Conservation (phyloP, 2,329 filamentous ascomycete species). For the Clonostachys chloroleuca region DNA sequence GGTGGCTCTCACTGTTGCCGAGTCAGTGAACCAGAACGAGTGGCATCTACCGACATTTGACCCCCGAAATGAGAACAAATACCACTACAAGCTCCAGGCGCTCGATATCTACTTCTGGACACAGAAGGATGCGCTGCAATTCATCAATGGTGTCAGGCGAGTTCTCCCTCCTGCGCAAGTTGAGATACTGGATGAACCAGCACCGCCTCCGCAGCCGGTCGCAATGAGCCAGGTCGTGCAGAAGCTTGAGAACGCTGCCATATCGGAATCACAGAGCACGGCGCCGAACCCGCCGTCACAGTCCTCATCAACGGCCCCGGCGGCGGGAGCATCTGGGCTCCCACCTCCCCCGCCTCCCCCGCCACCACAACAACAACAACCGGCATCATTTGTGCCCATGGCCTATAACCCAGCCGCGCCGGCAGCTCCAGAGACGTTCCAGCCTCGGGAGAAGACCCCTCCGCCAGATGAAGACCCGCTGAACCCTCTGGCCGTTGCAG, state of each 20-base stretch:
- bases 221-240: conserved; percentile 68
- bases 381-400: conserved; percentile 55
- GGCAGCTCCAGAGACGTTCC: conserved; percentile 66
- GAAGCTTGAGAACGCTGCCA: conserved; percentile 66
- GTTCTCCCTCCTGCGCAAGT: conserved; percentile 59
- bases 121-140: conserved; percentile 64
- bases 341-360: conserved; percentile 15
- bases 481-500: conserved; percentile 53
- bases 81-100: conserved; percentile 73
- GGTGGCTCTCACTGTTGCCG: conserved; percentile 62
- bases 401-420: conserved; percentile 79
- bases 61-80: conserved; percentile 69
- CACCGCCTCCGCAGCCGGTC: conserved; percentile 35
- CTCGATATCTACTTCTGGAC: conserved; percentile 81
- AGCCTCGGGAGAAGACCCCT: conserved; percentile 75
- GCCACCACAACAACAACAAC: conserved; percentile 13
- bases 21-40: conserved; percentile 47
- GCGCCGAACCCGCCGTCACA: conserved; percentile 11
- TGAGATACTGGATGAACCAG: conserved; percentile 62
- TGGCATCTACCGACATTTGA: conserved; percentile 76
- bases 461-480: conserved; percentile 62
- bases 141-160: conserved; percentile 63
- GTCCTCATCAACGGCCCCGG: conserved; percentile 1
- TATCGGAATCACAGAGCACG: conserved; percentile 52
- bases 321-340: neutral